Evolutionary conservation across 2,329 filamentous ascomycete genomes (phyloP).

Genomic region (Cercospora sojina): DNA sequence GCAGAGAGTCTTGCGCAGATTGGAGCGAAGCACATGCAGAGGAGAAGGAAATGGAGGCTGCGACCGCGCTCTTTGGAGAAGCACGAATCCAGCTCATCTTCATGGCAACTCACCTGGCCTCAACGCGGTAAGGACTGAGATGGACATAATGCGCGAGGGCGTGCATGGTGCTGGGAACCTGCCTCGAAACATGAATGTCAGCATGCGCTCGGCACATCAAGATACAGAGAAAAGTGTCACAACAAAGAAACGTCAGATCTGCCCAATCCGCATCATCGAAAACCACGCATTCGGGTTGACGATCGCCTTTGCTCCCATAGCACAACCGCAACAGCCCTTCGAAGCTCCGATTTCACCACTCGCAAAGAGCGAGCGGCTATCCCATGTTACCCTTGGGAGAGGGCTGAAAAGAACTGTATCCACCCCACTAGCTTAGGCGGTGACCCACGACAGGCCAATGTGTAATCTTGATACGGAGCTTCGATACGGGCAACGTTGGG

Average conservation of each 20-base stretch:
- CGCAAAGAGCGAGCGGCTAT: not conserved
- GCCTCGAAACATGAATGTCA: not conserved
- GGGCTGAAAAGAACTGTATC: not conserved
- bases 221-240: not conserved
- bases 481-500: not conserved
- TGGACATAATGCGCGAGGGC: not conserved
- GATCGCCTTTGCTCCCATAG: not conserved
- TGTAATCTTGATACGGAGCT: not conserved
- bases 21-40: too few species aligned
- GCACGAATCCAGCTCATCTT: not conserved
- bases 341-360: not conserved
- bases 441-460: not conserved
- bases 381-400: not conserved
- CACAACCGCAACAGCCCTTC: not conserved
- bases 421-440: not conserved
- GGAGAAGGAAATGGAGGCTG: too few species aligned
- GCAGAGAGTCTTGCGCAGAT: too few species aligned
- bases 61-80: not conserved
- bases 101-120: not conserved
- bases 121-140: accelerated
- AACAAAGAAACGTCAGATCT: not conserved
- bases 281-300: not conserved
- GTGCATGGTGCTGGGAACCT: not conserved
- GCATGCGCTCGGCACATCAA: not conserved
- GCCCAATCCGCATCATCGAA: not conserved